Conservation (phyloP, 371 early-diverging fungal genomes). For the Circinella minor region DNA sequence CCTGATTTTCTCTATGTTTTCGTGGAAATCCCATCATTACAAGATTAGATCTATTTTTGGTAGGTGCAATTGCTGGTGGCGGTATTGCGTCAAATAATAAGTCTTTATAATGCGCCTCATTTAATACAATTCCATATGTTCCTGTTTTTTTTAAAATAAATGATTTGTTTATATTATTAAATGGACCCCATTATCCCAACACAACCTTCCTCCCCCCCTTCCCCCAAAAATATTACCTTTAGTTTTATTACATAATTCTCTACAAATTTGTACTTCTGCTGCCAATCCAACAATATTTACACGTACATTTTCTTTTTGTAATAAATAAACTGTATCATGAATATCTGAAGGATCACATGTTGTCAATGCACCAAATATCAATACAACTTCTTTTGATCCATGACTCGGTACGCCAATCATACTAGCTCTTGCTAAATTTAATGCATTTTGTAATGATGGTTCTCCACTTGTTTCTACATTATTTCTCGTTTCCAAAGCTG, state of each 20-base stretch:
- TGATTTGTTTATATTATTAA: too few relatives aligned
- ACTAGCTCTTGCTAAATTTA: constrained; percentile 77
- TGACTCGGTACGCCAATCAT: constrained; percentile 89
- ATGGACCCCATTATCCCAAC: too few relatives aligned
- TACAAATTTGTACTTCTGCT: constrained; percentile 91
- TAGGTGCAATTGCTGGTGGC: constrained; percentile 79
- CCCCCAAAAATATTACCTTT: constrained; percentile 55
- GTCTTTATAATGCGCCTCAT: constrained; percentile 84
- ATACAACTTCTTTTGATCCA: constrained; percentile 87
- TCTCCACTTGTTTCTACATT: constrained; percentile 86
- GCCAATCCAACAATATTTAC: constrained; percentile 87
- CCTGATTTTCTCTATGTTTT: constrained; percentile 55
- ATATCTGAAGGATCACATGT: constrained; percentile 95
- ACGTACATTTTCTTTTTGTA: constrained; percentile 74
- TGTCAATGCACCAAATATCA: constrained; percentile 86
- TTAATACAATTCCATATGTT: constrained; percentile 82
- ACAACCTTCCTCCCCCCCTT: too few relatives aligned
- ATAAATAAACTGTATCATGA: constrained; percentile 72
- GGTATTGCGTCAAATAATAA: constrained; percentile 79
- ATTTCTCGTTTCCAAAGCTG: constrained; percentile 65
- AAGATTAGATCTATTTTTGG: constrained; percentile 66
- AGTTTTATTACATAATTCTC: constrained; percentile 73
- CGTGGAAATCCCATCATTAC: constrained; percentile 94
- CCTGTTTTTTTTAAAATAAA: constrained; percentile 44
- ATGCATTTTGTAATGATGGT: constrained; percentile 90